Evolutionary conservation across 768 basidiomycete species (phyloP).

Genomic region (Scleroderma bovista): DNA sequence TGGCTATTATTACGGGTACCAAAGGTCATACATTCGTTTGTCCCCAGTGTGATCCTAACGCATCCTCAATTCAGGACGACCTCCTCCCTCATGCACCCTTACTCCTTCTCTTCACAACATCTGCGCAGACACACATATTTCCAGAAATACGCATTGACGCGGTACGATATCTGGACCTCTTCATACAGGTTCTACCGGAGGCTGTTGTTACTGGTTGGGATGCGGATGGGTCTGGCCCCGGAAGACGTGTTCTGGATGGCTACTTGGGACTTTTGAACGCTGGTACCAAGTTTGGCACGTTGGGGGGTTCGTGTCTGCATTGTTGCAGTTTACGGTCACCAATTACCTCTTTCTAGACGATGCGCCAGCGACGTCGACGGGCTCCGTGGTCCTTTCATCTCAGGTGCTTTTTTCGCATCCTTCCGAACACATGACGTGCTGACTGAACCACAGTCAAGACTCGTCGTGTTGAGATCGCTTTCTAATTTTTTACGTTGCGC

Average conservation of each 20-base stretch:
- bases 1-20: constrained; percentile 71
- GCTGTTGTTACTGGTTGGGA: constrained; percentile 67
- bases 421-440: constrained; percentile 3
- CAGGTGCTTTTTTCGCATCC: constrained; percentile 36
- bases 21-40: constrained; percentile 34
- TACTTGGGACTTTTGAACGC: constrained; percentile 76
- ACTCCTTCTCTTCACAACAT: constrained; percentile 80
- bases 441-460: constrained; percentile 54
- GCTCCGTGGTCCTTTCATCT: constrained; percentile 60
- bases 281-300: constrained; percentile 55
- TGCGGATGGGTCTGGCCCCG: constrained; percentile 44
- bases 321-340: not conserved
- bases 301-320: constrained; percentile 39
- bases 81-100: constrained; percentile 69
- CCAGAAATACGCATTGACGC: constrained; percentile 93
- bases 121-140: constrained; percentile 91
- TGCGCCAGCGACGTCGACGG: constrained; percentile 49
- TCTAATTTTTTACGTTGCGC: constrained; percentile 58
- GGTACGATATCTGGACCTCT: constrained; percentile 69
- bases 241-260: constrained; percentile 65
- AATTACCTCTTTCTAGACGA: constrained; percentile 14
- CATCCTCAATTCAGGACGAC: constrained; percentile 44
- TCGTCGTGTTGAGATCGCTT: constrained; percentile 69
- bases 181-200: constrained; percentile 65
- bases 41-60: constrained; percentile 3